Conservation (phyloP, 352 stramenopile genomes). For the Globisporangium okanoganense region DNA sequence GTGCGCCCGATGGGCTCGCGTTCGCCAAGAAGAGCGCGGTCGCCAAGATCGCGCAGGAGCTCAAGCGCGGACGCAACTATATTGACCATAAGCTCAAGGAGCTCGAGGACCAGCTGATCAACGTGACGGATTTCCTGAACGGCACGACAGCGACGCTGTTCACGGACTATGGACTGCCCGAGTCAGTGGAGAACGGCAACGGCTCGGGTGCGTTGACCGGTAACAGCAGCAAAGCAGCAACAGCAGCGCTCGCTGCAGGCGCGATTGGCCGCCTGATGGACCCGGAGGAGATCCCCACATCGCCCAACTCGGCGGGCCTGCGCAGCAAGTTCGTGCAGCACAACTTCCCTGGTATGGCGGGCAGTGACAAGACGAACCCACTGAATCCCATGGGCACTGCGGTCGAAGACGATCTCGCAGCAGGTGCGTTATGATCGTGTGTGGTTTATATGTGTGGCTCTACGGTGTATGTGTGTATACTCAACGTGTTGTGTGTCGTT, state of each 20-base stretch:
- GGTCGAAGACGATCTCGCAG: constrained; percentile 67
- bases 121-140: constrained; percentile 57
- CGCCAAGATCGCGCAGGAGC: constrained; percentile 53
- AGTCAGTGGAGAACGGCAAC: constrained; percentile 3
- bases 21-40: constrained; percentile 49
- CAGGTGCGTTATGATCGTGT: constrained; percentile 26
- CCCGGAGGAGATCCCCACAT: constrained; percentile 1
- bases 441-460: background rate
- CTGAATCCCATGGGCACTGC: constrained; percentile 26
- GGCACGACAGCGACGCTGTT: constrained; percentile 40
- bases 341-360: constrained; percentile 13
- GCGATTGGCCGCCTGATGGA: constrained; percentile 15
- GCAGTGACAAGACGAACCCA: constrained; percentile 21
- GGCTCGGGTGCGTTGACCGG: background rate
- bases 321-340: constrained; percentile 21
- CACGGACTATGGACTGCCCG: constrained; percentile 18
- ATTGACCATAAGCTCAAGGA: constrained; percentile 59
- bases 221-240: background rate
- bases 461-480: background rate
- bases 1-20: constrained; percentile 38
- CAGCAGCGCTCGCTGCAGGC: background rate
- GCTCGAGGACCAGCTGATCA: constrained; percentile 54
- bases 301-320: constrained; percentile 15
- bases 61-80: constrained; percentile 51
- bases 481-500: background rate